phyloP scores from a whole-genome alignment of 371 early-diverging fungal species.

The Saksenaea oblongispora region DNA sequence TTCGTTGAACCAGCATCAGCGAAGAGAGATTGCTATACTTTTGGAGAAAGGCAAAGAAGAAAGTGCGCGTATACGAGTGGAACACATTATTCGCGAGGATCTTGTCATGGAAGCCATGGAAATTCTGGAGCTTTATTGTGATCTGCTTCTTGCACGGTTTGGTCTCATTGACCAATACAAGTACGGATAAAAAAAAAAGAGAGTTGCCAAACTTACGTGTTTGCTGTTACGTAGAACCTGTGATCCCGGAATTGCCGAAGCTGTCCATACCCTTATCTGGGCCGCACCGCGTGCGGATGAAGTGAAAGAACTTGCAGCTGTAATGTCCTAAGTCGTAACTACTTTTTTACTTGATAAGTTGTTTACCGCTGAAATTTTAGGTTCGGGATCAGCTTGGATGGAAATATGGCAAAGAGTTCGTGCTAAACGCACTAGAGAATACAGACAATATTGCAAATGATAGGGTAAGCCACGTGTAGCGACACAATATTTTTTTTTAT shows the following conservation, averaged over 20 bases:
- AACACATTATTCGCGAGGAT: slow-evolving; percentile 93
- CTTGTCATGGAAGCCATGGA: slow-evolving; percentile 88
- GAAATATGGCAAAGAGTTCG: slow-evolving; percentile 87
- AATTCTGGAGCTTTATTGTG: slow-evolving; percentile 88
- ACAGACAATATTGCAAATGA: slow-evolving; percentile 74
- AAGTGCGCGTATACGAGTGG: slow-evolving; percentile 88
- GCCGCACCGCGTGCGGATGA: slow-evolving; percentile 81
- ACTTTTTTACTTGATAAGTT: not conserved
- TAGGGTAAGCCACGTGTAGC: slow-evolving; percentile 50
- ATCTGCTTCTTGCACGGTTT: slow-evolving; percentile 84
- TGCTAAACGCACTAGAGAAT: slow-evolving; percentile 74
- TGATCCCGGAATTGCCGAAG: slow-evolving; percentile 83
- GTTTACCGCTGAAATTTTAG: slow-evolving; percentile 10
- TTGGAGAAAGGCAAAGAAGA: slow-evolving; percentile 83
- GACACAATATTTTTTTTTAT: not conserved
- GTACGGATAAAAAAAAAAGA: slow-evolving; percentile 37
- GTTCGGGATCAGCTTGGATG: slow-evolving; percentile 77
- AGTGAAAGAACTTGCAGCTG: slow-evolving; percentile 79
- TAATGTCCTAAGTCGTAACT: slow-evolving; percentile 22
- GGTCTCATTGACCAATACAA: slow-evolving; percentile 83
- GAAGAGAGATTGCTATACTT: slow-evolving; percentile 82
- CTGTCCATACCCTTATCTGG: slow-evolving; percentile 88
- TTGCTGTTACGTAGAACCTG: slow-evolving; percentile 52
- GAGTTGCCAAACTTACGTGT: not conserved
- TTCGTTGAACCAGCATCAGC: slow-evolving; percentile 69